Evolutionary conservation across 768 basidiomycete species (phyloP), one percentile per base, ranked within the genome.

Genomic region (Pleurotus sapidus): DNA sequence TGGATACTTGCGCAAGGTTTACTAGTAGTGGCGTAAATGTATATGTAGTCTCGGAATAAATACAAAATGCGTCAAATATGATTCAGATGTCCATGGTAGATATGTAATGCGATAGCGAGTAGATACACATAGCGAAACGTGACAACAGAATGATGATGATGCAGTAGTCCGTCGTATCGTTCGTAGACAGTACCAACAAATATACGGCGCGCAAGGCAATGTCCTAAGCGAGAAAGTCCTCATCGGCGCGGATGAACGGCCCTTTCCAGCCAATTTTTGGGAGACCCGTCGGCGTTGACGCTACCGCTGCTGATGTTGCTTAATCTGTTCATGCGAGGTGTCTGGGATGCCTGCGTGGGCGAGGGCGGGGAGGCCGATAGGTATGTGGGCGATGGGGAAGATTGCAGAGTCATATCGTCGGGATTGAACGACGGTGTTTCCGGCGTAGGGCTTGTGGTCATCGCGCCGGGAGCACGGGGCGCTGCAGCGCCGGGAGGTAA

Each of bases 231-330:
- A 11, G 8, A 11, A 11, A 9, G 9, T 9, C 8, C 9, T 34
- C 30, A 34, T 34, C 30, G 30, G 30, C 30, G 47, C 7, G 49
- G 25, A 37, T 50, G 49, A 3, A 50, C 15, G 9, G 17, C 15
- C 27, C 49, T 30, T 23, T 50, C 49, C 34, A 50, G 38, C 49
- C 49, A 50, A 50, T 34, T 30, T 50, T 50, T 50, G 25, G 49
- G 49, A 8, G 49, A 50, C 2, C 49, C 49, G 3, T 50, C 49
- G 2, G 30, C 49, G 15, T n/a, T 34, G 1, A 34, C 47, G 30
- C 47, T 24, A 17, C 49, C 27, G 23, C 30, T 34, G n/a, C 30
- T 34, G 17, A 37, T 50, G 17, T 37, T 50, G 38, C 49, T 50
- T 18, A 50, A 8, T 37, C 49, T 17, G 3, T 12, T 48, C 46